Evolutionary conservation across 2,329 filamentous ascomycete species (phyloP).

Genomic region (Chrysoporthe deuterocubensis): DNA sequence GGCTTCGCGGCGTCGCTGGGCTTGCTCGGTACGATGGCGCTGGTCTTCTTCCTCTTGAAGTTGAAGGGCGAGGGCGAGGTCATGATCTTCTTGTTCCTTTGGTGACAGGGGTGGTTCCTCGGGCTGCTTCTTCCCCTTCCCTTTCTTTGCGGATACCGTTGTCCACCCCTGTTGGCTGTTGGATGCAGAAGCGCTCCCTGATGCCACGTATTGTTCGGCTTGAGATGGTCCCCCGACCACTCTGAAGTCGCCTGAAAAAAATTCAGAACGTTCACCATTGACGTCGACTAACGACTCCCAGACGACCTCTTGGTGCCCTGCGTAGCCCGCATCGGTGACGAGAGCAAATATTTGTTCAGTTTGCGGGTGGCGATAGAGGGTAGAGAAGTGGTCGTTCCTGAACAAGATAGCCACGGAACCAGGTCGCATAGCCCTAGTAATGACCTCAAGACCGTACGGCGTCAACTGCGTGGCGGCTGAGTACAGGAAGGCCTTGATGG

Average conservation of each 20-base stretch:
- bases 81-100: constrained; percentile 77
- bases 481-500: constrained; percentile 82
- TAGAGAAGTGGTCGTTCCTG: constrained; percentile 96
- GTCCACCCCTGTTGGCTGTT: constrained; percentile 54
- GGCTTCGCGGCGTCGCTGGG: constrained; percentile 67
- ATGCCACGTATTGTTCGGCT: constrained; percentile 28
- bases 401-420: constrained; percentile 90
- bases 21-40: constrained; percentile 65
- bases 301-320: constrained; percentile 84
- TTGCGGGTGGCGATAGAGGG: constrained; percentile 84
- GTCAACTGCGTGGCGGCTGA: constrained; percentile 87
- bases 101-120: constrained; percentile 42
- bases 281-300: constrained; percentile 95
- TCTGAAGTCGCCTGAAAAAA: constrained; percentile 89
- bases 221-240: constrained; percentile 67
- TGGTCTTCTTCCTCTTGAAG: constrained; percentile 94
- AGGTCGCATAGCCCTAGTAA: constrained; percentile 71
- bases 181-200: constrained; percentile 15
- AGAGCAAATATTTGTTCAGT: constrained; percentile 77
- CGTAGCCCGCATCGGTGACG: constrained; percentile 92
- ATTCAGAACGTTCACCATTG: constrained; percentile 79
- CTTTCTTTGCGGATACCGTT: constrained; percentile 51
- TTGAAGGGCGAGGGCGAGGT: constrained; percentile 86
- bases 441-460: constrained; percentile 74
- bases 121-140: constrained; percentile 30